These are phyloP conservation scores for Endocladia muricata DNA, from an alignment of 31 red algal species.

Conservation along the genomic window DNA sequence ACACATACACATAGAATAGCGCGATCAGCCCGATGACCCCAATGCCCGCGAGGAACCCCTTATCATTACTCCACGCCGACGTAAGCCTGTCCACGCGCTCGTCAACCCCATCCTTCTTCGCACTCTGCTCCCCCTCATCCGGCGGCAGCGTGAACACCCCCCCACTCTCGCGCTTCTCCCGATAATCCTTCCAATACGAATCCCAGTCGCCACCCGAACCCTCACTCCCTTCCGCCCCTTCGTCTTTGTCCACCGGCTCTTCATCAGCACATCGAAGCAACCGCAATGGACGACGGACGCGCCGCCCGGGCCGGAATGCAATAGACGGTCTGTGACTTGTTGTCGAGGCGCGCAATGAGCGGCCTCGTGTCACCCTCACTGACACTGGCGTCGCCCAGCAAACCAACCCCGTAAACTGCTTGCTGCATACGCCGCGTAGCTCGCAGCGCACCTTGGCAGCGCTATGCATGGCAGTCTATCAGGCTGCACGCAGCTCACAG, in stretches of 20 bases:
- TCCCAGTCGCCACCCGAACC: conserved; percentile 37
- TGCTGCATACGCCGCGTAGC: too few relatives aligned
- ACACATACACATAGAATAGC: conserved; percentile 45
- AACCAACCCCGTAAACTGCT: too few relatives aligned
- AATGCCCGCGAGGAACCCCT: conserved; percentile 38
- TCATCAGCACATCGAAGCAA: too few relatives aligned
- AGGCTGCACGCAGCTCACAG: too few relatives aligned
- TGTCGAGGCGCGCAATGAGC: too few relatives aligned
- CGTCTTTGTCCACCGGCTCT: neutral
- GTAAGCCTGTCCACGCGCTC: conserved; percentile 34
- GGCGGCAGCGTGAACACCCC: conserved; percentile 49
- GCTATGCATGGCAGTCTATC: too few relatives aligned
- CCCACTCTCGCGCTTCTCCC: conserved; percentile 23
- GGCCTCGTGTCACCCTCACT: too few relatives aligned
- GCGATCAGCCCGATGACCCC: conserved; percentile 39
- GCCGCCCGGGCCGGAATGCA: too few relatives aligned
- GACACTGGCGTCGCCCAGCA: too few relatives aligned
- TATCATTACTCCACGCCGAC: conserved; percentile 42
- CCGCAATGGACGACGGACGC: too few relatives aligned
- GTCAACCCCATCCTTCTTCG: conserved; percentile 16
- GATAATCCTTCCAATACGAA: conserved; percentile 35
- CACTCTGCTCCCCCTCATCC: neutral
- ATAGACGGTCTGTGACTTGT: too few relatives aligned
- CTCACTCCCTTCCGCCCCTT: neutral
- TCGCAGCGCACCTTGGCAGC: too few relatives aligned